A percentile compares a stretch with the other conserved stretches of the same genome.
Evolutionary conservation across 192 early-diverging fungal genomes (phyloP).

Genomic region (Dimargaris xerosporica): DNA sequence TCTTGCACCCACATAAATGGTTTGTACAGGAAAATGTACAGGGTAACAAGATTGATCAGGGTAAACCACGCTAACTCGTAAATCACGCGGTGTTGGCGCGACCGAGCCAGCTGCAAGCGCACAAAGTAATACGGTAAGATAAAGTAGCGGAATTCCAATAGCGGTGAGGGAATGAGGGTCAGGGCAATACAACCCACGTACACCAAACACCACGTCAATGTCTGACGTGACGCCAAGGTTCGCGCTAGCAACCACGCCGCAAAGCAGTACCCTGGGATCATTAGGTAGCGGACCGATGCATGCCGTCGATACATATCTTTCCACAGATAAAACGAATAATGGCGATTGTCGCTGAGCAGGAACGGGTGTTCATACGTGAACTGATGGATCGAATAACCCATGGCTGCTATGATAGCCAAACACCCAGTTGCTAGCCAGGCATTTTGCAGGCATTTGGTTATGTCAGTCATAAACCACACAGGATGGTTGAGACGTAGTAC

Average conservation of each 20-base stretch:
- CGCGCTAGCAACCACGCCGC: constrained; percentile 22
- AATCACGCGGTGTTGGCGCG: constrained; percentile 13
- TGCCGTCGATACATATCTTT: constrained; percentile 53
- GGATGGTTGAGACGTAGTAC: constrained; percentile 24
- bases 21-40: constrained; percentile 55
- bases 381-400: constrained; percentile 26
- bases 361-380: constrained; percentile 84
- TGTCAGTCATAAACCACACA: constrained; percentile 13
- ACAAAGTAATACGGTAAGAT: constrained; percentile 70
- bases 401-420: not conserved
- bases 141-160: constrained; percentile 94
- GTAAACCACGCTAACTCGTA: constrained; percentile 32
- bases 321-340: constrained; percentile 94
- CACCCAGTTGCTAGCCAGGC: not conserved
- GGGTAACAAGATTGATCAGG: constrained; percentile 44
- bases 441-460: not conserved
- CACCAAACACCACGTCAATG: constrained; percentile 36
- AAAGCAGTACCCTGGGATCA: constrained; percentile 50
- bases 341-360: constrained; percentile 85
- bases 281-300: constrained; percentile 31
- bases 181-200: constrained; percentile 35
- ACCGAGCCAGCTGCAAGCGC: constrained; percentile 40
- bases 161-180: constrained; percentile 74
- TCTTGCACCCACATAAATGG: constrained; percentile 68
- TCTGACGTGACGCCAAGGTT: constrained; percentile 20